A percentile compares a stretch with the other conserved stretches of the same genome.
Conservation (phyloP, 2,329 filamentous ascomycete genomes). For the Colletotrichum liaoningense region DNA sequence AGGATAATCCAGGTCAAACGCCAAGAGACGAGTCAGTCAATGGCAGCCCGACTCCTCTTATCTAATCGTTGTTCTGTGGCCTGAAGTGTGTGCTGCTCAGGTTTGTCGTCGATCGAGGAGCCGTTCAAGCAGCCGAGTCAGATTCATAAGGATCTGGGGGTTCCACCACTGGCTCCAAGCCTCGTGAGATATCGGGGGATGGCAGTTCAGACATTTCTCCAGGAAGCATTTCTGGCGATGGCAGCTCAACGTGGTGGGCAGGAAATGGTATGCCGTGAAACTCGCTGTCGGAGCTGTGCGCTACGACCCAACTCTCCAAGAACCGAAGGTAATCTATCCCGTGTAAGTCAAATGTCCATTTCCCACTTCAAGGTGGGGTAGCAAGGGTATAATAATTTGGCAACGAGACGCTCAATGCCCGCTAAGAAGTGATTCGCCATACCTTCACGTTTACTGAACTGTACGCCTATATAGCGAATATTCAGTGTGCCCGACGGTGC, state of each 20-base stretch:
- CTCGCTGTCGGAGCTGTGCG: conserved; percentile 58
- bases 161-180: conserved; percentile 46
- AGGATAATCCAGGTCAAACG: neutral
- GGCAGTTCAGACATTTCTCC: conserved; percentile 38
- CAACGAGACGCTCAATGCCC: neutral
- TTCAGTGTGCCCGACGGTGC: conserved; percentile 46
- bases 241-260: conserved; percentile 57
- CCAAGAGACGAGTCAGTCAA: neutral
- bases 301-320: conserved; percentile 57
- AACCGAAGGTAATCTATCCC: conserved; percentile 58
- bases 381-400: neutral
- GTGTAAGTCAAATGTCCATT: neutral
- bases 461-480: conserved; percentile 61
- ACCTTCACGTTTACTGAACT: conserved; percentile 62
- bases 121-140: conserved; percentile 26
- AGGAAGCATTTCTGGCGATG: conserved; percentile 58
- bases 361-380: neutral
- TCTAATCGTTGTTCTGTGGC: neutral
- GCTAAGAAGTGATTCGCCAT: conserved; percentile 31
- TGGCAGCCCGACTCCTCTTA: no score
- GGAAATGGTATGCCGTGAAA: conserved; percentile 59
- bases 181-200: conserved; percentile 30
- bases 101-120: conserved; percentile 16
- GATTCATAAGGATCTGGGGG: conserved; percentile 38
- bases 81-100: neutral